phyloP scores from a whole-genome alignment of 441 rosid genomes.

The Populus hybrid region DNA sequence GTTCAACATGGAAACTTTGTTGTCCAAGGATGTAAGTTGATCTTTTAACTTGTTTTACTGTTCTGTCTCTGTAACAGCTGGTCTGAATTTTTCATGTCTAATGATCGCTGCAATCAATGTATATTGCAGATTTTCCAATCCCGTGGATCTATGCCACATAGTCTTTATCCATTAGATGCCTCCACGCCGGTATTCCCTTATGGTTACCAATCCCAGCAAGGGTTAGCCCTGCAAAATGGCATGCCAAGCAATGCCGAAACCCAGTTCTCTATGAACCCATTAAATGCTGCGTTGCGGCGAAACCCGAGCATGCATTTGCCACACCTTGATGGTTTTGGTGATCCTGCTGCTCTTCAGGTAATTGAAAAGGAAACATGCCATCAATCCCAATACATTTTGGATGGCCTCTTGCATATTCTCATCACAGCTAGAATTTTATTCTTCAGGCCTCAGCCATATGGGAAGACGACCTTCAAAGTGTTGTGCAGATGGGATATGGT shows the following conservation, averaged over 20 bases:
- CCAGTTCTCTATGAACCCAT: slow-evolving; percentile 33
- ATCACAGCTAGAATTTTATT: not conserved
- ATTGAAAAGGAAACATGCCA: not conserved
- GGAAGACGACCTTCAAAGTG: slow-evolving; percentile 78
- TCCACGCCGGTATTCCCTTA: slow-evolving; percentile 44
- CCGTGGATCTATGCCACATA: slow-evolving; percentile 37
- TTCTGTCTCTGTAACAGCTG: not conserved
- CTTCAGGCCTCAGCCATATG: slow-evolving; percentile 50
- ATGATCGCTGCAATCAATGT: not conserved
- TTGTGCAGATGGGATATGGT: slow-evolving; percentile 77
- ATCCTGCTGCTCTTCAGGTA: slow-evolving; percentile 50
- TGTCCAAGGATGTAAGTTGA: slow-evolving; percentile 59
- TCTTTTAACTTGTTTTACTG: not conserved
- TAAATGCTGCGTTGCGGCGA: slow-evolving; percentile 22
- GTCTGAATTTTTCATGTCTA: not conserved
- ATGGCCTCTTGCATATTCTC: slow-evolving; percentile 6
- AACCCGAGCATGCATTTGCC: slow-evolving; percentile 38
- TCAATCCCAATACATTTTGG: not conserved
- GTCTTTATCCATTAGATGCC: slow-evolving; percentile 43
- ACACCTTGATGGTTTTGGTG: slow-evolving; percentile 35
- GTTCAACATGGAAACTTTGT: slow-evolving; percentile 44
- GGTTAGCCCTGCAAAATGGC: slow-evolving; percentile 20
- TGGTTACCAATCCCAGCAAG: slow-evolving; percentile 47
- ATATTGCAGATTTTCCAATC: slow-evolving; percentile 47
- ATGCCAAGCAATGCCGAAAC: slow-evolving; percentile 34